Evolutionary conservation across 2,329 filamentous ascomycete species (phyloP).

Genomic region (Colletotrichum spinosum): DNA sequence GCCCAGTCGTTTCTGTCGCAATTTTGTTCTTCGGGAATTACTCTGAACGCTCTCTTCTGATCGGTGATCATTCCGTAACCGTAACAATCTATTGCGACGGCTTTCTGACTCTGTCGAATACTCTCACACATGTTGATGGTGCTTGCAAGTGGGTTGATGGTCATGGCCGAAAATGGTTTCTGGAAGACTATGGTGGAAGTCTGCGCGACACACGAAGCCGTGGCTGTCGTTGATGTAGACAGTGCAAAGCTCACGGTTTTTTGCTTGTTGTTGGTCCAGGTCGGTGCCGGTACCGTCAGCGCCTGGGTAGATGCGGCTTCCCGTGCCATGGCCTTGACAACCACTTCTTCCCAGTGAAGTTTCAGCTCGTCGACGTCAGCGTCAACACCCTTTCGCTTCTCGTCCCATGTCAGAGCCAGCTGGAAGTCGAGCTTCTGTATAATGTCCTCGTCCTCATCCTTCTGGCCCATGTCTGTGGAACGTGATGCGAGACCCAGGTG

Average conservation of each 20-base stretch:
- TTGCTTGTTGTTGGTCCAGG: not conserved
- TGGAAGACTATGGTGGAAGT: not conserved
- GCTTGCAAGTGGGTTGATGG: accelerated
- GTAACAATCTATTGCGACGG: not conserved
- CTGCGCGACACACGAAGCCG: not conserved
- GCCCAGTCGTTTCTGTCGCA: not conserved
- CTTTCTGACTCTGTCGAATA: not conserved
- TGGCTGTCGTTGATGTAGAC: not conserved
- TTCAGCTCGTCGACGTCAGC: not conserved
- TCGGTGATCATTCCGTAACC: constrained; percentile 28
- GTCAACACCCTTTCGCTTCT: not conserved
- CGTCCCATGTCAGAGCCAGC: constrained; percentile 15
- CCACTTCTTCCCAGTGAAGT: accelerated
- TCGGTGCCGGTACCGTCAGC: not conserved
- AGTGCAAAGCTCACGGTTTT: not conserved
- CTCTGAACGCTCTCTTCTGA: not conserved
- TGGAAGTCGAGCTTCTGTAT: constrained; percentile 15
- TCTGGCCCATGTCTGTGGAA: constrained; percentile 22
- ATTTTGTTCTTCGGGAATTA: not conserved
- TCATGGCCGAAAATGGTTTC: accelerated
- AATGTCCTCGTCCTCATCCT: constrained; percentile 39
- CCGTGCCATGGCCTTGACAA: accelerated
- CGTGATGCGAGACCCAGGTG: constrained; percentile 38
- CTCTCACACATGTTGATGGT: not conserved
- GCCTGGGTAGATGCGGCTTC: accelerated